Evolutionary conservation across 371 early-diverging fungal genomes (phyloP).

Genomic region (Apophysomyces ossiformis): DNA sequence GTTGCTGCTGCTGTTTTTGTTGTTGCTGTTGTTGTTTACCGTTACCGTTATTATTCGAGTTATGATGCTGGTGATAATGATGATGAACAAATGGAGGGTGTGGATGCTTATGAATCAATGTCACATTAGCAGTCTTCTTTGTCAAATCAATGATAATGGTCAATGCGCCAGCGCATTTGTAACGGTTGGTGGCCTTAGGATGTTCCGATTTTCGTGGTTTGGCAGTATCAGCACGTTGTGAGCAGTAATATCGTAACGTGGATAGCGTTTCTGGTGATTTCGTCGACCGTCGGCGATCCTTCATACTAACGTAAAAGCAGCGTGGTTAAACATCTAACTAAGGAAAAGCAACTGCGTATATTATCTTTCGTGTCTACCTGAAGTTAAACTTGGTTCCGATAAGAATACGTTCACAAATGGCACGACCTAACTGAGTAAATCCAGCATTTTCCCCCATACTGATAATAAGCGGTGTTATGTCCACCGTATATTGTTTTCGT

Average conservation of each 20-base stretch:
- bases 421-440: conserved; percentile 54
- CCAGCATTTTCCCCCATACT: conserved; percentile 33
- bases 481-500: conserved; percentile 44
- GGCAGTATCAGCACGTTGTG: conserved; percentile 52
- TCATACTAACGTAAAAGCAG: conserved; percentile 32
- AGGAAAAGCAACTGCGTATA: background rate
- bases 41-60: conserved; percentile 15
- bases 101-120: conserved; percentile 48
- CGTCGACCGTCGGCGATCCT: conserved; percentile 53
- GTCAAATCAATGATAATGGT: conserved; percentile 53
- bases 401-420: conserved; percentile 48
- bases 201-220: conserved; percentile 52
- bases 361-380: conserved; percentile 29
- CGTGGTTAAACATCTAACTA: background rate
- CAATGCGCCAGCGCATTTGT: conserved; percentile 53
- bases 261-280: conserved; percentile 51
- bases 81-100: conserved; percentile 52
- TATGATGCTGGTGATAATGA: conserved; percentile 42
- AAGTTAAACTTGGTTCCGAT: conserved; percentile 55
- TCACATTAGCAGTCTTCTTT: conserved; percentile 50
- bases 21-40: conserved; percentile 12
- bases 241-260: conserved; percentile 54
- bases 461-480: conserved; percentile 38
- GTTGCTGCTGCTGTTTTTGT: conserved; percentile 14
- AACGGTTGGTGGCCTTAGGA: conserved; percentile 36